Percentiles rank a stretch among this genome's conserved stretches.
These are phyloP conservation scores for Phytophthora pisi DNA, from an alignment of 352 stramenopile genomes.

Conservation along the genomic window DNA sequence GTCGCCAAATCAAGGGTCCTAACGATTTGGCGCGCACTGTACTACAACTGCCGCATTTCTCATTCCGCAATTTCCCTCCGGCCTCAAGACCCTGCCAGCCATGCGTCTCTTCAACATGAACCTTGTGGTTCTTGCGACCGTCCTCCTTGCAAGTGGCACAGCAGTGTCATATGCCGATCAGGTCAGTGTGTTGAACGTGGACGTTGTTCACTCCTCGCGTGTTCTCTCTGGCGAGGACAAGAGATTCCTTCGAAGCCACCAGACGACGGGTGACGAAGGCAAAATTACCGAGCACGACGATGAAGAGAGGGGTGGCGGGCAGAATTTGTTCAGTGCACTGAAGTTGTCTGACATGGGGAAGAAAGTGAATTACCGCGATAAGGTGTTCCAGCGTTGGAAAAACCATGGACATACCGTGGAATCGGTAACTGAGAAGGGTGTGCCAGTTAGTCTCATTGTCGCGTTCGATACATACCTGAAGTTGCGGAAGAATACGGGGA, in stretches of 20 bases:
- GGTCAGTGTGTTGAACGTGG: constrained; percentile 11
- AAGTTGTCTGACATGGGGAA: constrained; percentile 1
- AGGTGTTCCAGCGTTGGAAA: constrained; percentile 6
- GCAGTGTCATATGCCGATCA: constrained; percentile 14
- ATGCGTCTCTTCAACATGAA: constrained; percentile 12
- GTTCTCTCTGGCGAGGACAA: constrained; percentile 15
- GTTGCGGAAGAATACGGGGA: not conserved
- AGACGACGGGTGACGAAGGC: constrained; percentile 6
- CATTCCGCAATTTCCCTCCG: not conserved
- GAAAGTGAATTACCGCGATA: not conserved
- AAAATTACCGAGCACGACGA: constrained; percentile 10
- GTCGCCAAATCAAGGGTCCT: too few species aligned
- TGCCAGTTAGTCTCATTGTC: not conserved
- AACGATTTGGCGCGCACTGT: too few species aligned
- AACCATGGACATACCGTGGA: not conserved
- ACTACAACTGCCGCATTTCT: not conserved
- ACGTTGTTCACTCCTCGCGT: constrained; percentile 20
- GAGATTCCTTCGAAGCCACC: constrained; percentile 14
- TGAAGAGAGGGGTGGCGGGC: not conserved
- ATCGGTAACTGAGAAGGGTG: not conserved
- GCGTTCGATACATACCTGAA: not conserved
- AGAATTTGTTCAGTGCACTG: not conserved
- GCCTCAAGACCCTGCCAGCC: not conserved
- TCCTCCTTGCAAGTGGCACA: constrained; percentile 18
- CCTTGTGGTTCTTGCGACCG: constrained; percentile 14